Conservation (phyloP, 2,329 filamentous ascomycete species). For the Colletotrichum eleusines region DNA sequence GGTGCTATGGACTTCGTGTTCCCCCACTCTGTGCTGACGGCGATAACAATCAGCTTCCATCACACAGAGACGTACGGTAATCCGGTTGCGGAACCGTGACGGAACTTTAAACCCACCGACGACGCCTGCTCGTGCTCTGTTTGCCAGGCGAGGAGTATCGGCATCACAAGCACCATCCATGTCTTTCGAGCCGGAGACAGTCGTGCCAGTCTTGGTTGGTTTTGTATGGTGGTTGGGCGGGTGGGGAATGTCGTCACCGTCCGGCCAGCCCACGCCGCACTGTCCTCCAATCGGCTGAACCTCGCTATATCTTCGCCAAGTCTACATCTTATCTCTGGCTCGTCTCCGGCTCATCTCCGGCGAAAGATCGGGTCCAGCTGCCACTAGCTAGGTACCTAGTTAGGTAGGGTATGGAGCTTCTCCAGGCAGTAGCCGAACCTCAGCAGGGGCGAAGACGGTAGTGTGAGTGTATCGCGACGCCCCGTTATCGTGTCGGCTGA, state of each 20-base stretch:
- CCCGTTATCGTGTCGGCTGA: slow-evolving; percentile 5
- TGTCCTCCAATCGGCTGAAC: slow-evolving; percentile 1
- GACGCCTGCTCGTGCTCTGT: not conserved
- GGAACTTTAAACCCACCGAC: not conserved
- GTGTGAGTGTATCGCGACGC: too few species aligned
- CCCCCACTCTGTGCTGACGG: not conserved
- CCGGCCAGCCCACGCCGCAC: not conserved
- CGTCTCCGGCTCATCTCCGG: not conserved
- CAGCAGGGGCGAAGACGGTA: slow-evolving; percentile 8
- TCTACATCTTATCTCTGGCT: not conserved
- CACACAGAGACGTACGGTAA: not conserved
- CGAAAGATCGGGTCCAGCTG: not conserved
- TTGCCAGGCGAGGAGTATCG: slow-evolving; percentile 1
- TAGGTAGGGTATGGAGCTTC: not conserved
- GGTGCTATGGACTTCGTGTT: not conserved
- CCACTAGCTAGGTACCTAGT: too few species aligned
- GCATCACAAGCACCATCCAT: not conserved
- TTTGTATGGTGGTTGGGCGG: too few species aligned
- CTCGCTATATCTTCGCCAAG: not conserved
- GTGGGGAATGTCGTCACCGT: not conserved
- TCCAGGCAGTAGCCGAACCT: slow-evolving; percentile 9
- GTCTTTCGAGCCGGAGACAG: not conserved
- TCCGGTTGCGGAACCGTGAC: not conserved
- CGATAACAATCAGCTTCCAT: not conserved
- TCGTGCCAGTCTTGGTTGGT: not conserved